Conservation (phyloP, 225 moss, liverwort and hornwort species). For the Marchantia polymorpha region DNA sequence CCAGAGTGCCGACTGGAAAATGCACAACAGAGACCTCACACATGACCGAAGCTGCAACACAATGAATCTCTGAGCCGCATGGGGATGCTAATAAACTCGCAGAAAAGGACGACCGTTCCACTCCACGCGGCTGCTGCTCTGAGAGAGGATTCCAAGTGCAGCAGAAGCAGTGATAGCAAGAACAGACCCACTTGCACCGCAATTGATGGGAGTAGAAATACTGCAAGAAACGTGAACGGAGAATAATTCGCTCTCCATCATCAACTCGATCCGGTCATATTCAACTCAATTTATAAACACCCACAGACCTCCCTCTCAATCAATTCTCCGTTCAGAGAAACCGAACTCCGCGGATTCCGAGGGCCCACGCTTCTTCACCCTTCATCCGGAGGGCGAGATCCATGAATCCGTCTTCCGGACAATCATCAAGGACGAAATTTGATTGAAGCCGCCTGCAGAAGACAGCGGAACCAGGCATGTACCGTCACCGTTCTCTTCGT, state of each 20-base stretch:
- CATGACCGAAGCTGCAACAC: background rate
- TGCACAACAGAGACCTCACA: background rate
- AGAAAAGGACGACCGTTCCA: too few species aligned
- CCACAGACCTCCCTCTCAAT: background rate
- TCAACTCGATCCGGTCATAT: background rate
- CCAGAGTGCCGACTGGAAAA: background rate
- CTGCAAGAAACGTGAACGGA: background rate
- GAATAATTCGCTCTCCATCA: background rate
- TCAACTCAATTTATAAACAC: background rate
- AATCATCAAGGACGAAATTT: too few species aligned
- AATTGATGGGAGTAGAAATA: background rate
- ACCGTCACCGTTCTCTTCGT: background rate
- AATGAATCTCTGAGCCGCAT: background rate
- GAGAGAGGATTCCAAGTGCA: background rate
- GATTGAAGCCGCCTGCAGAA: background rate
- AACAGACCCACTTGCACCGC: background rate
- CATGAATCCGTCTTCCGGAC: too few species aligned
- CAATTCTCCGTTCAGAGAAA: background rate
- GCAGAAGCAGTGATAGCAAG: background rate
- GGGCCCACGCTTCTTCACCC: background rate
- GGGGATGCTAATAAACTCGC: too few species aligned
- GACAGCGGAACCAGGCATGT: background rate
- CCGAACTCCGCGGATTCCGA: background rate
- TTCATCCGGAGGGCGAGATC: too few species aligned
- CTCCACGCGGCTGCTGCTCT: background rate